Evolutionary conservation across 768 basidiomycete species (phyloP).

Genomic region (Mycena vitilis): DNA sequence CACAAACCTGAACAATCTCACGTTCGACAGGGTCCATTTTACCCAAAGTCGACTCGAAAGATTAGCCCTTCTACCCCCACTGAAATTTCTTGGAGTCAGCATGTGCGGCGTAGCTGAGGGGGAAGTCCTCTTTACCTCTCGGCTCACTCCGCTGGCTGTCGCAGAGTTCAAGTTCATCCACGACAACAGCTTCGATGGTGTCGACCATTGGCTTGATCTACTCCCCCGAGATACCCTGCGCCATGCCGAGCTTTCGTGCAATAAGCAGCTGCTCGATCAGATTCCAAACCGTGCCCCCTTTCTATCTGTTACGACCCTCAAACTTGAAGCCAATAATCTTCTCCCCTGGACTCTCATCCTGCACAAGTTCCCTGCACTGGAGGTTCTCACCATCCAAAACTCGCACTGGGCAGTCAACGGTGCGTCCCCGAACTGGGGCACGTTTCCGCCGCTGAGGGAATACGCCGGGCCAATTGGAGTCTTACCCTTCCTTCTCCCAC

Average conservation of each 20-base stretch:
- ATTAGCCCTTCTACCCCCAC: neutral
- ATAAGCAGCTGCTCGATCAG: neutral
- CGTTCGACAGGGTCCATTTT: neutral
- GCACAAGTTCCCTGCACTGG: constrained; percentile 4
- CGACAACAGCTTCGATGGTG: no score
- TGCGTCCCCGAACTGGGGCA: neutral
- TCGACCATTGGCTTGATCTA: constrained; percentile 1
- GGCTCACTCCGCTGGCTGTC: neutral
- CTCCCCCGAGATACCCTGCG: neutral
- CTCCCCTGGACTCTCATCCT: neutral
- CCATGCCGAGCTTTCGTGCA: neutral
- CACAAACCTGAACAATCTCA: neutral
- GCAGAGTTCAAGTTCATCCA: neutral
- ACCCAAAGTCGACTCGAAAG: neutral
- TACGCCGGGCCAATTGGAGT: neutral
- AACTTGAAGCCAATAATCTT: neutral
- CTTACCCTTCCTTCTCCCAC: neutral
- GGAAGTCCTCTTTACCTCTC: neutral
- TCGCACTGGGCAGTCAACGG: no score
- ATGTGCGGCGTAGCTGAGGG: neutral
- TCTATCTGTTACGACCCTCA: neutral
- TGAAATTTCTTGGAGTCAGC: neutral
- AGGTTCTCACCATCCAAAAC: neutral
- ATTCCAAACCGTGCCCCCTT: neutral
- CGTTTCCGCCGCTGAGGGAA: constrained; percentile 5